Conservation (phyloP, 2,329 filamentous ascomycete species). For the Xylaria sp. region DNA sequence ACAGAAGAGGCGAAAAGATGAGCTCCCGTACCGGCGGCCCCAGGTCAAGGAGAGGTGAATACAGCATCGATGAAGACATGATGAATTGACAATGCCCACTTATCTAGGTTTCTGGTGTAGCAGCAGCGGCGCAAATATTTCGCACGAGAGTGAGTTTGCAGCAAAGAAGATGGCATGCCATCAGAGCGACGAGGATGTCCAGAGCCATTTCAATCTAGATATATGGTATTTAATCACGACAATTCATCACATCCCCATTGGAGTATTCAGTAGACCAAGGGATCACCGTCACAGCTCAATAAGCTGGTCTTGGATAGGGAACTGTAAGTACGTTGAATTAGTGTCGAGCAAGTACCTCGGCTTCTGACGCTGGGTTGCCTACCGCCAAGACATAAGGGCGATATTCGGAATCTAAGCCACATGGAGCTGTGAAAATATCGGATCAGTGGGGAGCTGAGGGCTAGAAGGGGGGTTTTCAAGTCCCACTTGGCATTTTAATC, state of each 20-base stretch:
- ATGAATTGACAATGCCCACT: background rate
- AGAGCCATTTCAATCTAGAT: background rate
- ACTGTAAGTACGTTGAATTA: background rate
- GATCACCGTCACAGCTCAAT: background rate
- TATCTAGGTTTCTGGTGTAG: background rate
- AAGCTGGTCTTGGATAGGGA: background rate
- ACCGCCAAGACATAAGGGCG: conserved; percentile 19
- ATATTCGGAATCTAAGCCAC: conserved; percentile 31
- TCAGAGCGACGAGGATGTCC: background rate
- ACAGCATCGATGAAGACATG: conserved; percentile 31
- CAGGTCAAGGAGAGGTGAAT: conserved; percentile 16
- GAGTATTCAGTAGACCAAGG: background rate
- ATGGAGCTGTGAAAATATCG: conserved; percentile 13
- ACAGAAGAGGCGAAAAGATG: conserved; percentile 33
- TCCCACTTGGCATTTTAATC: conserved; percentile 15
- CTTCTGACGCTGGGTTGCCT: background rate
- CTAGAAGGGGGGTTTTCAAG: conserved; percentile 4
- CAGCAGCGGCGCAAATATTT: background rate
- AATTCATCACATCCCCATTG: background rate
- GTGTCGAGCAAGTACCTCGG: conserved; percentile 8
- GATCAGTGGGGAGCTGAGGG: conserved; percentile 11
- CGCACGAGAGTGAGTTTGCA: background rate
- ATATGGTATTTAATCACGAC: background rate
- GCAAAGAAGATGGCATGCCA: background rate
- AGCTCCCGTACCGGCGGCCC: conserved; percentile 9